Evolutionary conservation across 208 protist species (phyloP), one percentile per base, ranked within the genome.

Genomic region (Leishmania guyanensis): DNA sequence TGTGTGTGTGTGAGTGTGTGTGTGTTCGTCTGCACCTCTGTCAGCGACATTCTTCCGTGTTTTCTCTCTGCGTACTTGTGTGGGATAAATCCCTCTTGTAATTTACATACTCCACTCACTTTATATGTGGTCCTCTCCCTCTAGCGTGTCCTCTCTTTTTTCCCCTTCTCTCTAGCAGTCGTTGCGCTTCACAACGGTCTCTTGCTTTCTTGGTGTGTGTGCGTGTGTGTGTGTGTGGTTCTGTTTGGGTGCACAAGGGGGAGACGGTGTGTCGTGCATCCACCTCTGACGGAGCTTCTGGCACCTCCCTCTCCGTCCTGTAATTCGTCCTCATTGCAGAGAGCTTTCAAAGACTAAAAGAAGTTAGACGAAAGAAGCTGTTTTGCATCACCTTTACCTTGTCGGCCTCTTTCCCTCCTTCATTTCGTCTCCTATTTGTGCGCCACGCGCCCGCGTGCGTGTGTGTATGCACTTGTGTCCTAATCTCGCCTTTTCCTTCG

Each of bases 1-100:
- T 71, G 66, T 48, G 65, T 39, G 71, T 46, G 71, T 60, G 71
- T 75, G n/a, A n/a, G 48, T 43, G 5, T 72, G 39, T 50, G 62
- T 33, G 62, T 66, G 62, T 66, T 26, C 0, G 62, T 66, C 0
- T 66, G 26, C 29, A 9, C 39, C 22, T 43, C 20, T 46, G 50
- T 36, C 62, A 33, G 29, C 10, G 22, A 26, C 8, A 10, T 14
- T 53, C 39, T 71, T 4, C 39, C 26, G 50, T 20, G 5, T 10
- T 6, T 48, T 22, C 26, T 48, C n/a, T n/a, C 16, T 39, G 48
- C 14, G 51, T 62, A 53, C 53, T 10, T 76, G 72, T 76, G 51
- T 46, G 72, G 3, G 50, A 29, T 51, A 73, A 46, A 54, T 51
- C 20, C 46, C 29, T 36, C 36, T 54, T 54, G 39, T 50, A 73